phyloP scores from a whole-genome alignment of 2,329 filamentous ascomycete genomes.

The Chrysoporthe austroafricana region DNA sequence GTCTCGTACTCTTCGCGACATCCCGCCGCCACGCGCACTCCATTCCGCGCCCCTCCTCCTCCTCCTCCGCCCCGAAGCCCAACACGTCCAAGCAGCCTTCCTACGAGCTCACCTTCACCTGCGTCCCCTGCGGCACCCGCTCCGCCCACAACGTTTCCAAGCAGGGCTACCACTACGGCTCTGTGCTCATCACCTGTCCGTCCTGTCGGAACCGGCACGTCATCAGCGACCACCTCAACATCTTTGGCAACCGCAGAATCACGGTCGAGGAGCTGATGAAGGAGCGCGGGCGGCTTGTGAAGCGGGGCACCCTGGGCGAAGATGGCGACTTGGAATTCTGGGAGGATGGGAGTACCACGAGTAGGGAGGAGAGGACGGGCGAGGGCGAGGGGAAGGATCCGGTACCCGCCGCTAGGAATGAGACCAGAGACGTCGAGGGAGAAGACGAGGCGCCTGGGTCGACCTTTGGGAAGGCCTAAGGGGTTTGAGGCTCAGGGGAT shows the following conservation, averaged over 20 bases:
- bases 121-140: constrained; percentile 78
- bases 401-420: constrained; percentile 11
- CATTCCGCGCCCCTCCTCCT: constrained; percentile 34
- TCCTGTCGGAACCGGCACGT: constrained; percentile 84
- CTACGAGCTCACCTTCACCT: constrained; percentile 92
- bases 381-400: constrained; percentile 29
- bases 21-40: constrained; percentile 35
- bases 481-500: not conserved
- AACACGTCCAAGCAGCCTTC: constrained; percentile 56
- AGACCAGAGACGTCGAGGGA: constrained; percentile 9
- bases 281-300: constrained; percentile 75
- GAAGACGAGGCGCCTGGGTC: constrained; percentile 33
- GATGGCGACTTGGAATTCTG: constrained; percentile 93
- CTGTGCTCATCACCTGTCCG: constrained; percentile 87
- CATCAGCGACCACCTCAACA: constrained; percentile 84
- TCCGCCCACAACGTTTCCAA: constrained; percentile 89
- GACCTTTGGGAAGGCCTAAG: constrained; percentile 33
- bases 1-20: not conserved
- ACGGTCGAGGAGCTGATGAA: constrained; percentile 79
- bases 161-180: constrained; percentile 92
- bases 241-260: constrained; percentile 72
- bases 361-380: constrained; percentile 31
- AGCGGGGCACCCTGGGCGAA: constrained; percentile 70
- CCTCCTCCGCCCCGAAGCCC: constrained; percentile 31
- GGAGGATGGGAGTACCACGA: constrained; percentile 67